Base-by-base conservation (phyloP, 2,329 filamentous ascomycete genomes). In the Acephala macrosclerotiorum region DNA sequence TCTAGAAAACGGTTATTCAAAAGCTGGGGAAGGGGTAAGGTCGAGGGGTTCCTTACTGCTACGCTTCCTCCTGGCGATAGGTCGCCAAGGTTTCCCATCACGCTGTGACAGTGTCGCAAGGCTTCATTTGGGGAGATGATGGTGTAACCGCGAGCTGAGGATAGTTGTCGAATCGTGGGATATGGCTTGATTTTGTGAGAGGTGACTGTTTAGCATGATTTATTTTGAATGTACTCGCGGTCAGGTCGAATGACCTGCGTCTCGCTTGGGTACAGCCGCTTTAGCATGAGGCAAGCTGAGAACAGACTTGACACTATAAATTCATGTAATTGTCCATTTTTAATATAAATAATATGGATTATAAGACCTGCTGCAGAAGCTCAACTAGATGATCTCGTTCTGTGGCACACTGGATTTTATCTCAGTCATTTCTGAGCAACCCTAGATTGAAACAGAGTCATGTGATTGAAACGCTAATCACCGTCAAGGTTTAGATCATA, bases 11-110 rank as follows among this genome's bases (percentile, higher is more conserved):
- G 68, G 63, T 63, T 36, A 53, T 40, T 60, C 38, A 45, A 33
- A 47, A 33, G 14, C 9, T 53, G 65, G 55, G 56, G 35, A 42
- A 49, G 29, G 42, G 36, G 42, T 25, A 36, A 9, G 20, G 64
- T 40, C 58, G 61, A 61, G 25, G 49, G 56, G 36, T 57, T 65
- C 80, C 89, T 71, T 84, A 92, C 91, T 80, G 89, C 89, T 80
- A 94, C 89, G 79, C 88, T 92, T 82, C 90, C 91, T 78, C 87
- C 88, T 71, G 91, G 89, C 80, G 91, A 93, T 80, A 94, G 83
- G 80, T 89, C 89, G 83, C 90, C 89, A 77, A 92, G 84, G 77
- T 87, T 84, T 79, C 88, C 89, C 91, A 93, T 93, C 70, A 76
- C 75, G 74, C 66, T 70, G 66, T 63, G 56, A 63, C 51, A 66